Evolutionary conservation across 768 basidiomycete species (phyloP).

Genomic region (Termitomyces sp.): DNA sequence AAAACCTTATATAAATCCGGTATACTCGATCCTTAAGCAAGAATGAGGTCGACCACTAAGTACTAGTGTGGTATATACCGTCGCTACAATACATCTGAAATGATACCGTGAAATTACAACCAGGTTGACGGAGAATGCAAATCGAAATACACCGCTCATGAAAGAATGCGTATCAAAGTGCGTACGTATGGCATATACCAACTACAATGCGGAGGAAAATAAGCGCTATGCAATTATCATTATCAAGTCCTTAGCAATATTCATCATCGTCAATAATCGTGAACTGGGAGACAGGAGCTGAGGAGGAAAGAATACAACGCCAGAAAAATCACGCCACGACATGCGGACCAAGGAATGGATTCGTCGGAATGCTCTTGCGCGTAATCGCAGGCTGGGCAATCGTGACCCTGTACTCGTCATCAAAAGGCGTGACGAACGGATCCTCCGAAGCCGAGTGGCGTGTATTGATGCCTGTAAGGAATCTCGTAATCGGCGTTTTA

Average conservation of each 20-base stretch:
- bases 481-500: slow-evolving; percentile 35
- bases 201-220: background rate
- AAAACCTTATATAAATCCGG: no score
- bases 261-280: background rate
- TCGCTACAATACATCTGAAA: slow-evolving; percentile 1
- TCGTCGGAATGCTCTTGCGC: slow-evolving; percentile 44
- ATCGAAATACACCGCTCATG: slow-evolving; percentile 2
- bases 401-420: slow-evolving; percentile 51
- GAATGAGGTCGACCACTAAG: background rate
- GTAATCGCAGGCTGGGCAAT: slow-evolving; percentile 18
- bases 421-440: slow-evolving; percentile 77
- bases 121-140: background rate
- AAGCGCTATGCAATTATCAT: background rate
- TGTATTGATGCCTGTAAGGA: slow-evolving; percentile 37
- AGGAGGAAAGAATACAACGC: background rate
- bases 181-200: background rate
- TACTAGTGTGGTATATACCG: background rate
- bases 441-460: slow-evolving; percentile 35
- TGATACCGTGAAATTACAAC: background rate
- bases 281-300: background rate
- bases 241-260: background rate
- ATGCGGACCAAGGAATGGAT: slow-evolving; percentile 35
- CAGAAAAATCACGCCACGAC: slow-evolving; percentile 4
- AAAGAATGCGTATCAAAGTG: background rate
- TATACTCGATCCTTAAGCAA: no score